Conservation (phyloP, 2,329 filamentous ascomycete genomes). For the Hypocreales sp. region DNA sequence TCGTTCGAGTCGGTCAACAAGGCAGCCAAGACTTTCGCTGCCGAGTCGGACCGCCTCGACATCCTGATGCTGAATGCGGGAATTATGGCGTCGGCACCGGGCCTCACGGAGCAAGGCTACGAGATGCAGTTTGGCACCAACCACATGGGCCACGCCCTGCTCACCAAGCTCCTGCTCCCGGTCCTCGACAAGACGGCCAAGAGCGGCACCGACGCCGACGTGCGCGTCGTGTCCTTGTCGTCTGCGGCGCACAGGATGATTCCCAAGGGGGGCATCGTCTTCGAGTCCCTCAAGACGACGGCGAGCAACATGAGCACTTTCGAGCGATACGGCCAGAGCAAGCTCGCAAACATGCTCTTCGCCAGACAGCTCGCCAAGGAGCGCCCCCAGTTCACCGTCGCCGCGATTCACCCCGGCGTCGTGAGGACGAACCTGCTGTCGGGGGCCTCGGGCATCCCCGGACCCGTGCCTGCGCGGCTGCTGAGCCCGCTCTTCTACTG, state of each 20-base stretch:
- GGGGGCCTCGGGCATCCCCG: conserved; percentile 3
- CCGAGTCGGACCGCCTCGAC: conserved; percentile 20
- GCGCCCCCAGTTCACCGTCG: conserved; percentile 9
- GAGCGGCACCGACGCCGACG: conserved; percentile 6
- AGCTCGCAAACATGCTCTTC: conserved; percentile 15
- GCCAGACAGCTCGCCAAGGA: conserved; percentile 11
- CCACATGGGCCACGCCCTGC: conserved; percentile 30
- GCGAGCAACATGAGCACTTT: conserved; percentile 7
- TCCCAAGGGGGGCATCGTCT: conserved; percentile 11
- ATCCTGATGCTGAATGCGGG: conserved; percentile 32
- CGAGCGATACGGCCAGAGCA: conserved; percentile 14
- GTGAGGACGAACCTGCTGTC: conserved; percentile 12
- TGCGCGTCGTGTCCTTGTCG: conserved; percentile 14
- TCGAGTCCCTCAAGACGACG: conserved; percentile 12
- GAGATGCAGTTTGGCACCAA: conserved; percentile 34
- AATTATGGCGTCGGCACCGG: conserved; percentile 20
- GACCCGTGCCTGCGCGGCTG: conserved; percentile 1
- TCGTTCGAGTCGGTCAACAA: conserved; percentile 25
- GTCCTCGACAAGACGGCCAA: conserved; percentile 12
- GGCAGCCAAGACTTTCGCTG: conserved; percentile 21
- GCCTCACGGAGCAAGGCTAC: conserved; percentile 26
- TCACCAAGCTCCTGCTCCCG: conserved; percentile 22
- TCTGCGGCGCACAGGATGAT: conserved; percentile 10
- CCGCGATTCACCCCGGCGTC: conserved; percentile 13
- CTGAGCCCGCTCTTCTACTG: conserved; percentile 5